Percentiles rank a stretch among this genome's conserved stretches.
Evolutionary conservation across 768 basidiomycete genomes (phyloP).

Genomic region (Collybia mongolica): DNA sequence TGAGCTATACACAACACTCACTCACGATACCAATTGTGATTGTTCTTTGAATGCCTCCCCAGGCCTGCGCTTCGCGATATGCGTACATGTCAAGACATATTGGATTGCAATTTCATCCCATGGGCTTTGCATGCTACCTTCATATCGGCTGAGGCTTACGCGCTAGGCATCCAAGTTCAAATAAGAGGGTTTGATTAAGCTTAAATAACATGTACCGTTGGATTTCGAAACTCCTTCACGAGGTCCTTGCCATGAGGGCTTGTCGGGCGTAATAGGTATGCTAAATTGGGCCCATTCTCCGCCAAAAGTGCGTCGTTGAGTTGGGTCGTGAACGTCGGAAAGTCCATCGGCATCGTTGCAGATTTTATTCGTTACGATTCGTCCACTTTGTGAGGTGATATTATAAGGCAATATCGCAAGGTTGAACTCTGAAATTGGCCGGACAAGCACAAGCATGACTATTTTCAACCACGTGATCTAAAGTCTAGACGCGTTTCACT

Average conservation of each 20-base stretch:
- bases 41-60: conserved; percentile 83
- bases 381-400: too few relatives aligned
- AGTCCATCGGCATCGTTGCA: conserved; percentile 45
- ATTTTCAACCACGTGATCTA: neutral
- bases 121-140: conserved; percentile 65
- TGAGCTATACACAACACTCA: conserved; percentile 13
- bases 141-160: conserved; percentile 42
- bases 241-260: conserved; percentile 77
- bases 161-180: conserved; percentile 26
- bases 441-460: conserved; percentile 1
- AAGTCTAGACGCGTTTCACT: neutral
- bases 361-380: neutral
- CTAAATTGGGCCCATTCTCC: conserved; percentile 69
- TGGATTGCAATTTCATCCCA: conserved; percentile 89
- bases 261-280: conserved; percentile 73
- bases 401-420: too few relatives aligned
- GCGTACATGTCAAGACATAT: conserved; percentile 73
- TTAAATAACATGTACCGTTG: conserved; percentile 33
- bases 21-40: conserved; percentile 72
- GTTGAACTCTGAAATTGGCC: too few relatives aligned
- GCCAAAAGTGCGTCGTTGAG: conserved; percentile 58
- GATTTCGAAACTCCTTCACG: conserved; percentile 68
- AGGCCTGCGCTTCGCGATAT: conserved; percentile 64
- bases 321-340: conserved; percentile 57
- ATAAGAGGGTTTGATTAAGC: conserved; percentile 3